Base-by-base conservation (phyloP, 768 basidiomycete genomes). In the Leucocoprinus birnbaumii region DNA sequence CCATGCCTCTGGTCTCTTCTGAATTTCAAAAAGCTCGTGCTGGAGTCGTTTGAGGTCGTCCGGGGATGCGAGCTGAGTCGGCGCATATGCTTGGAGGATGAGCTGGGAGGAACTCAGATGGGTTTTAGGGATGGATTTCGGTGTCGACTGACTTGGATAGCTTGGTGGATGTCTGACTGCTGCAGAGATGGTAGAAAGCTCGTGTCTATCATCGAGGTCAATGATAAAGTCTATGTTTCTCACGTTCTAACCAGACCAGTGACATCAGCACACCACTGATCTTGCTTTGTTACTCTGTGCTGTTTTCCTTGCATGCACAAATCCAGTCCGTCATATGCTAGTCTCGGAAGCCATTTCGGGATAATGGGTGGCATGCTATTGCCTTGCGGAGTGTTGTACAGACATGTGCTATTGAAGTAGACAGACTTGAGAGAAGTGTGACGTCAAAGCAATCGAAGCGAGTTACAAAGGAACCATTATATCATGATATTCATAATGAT, bases 1-100 rank as follows among this genome's bases (percentile, higher is more conserved):
- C 92, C 91, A 94, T 2, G 89, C 89, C 62, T 89, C 89, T 14
- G 80, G 84, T 49, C 77, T 73, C 62, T 86, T 88, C 68, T 91
- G 89, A 10, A 90, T 79, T 57, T 89, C 86, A 58, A 87, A 87
- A 3, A 90, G 78, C 56, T 89, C 86, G 51, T 82, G 82, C 62
- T 91, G 89, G 5, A 86, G 71, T 19, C 77, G 76, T 26, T 83
- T 82, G 52, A 88, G 78, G 21, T 80, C 76, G 21, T 86, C 85
- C 1, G 84, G 76, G 31, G 80, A 78, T 0, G 80, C 69, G 6
- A 67, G 64, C 38, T 71, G 67, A 18, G 77, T 73, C 16, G 73
- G 65, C 9, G 84, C 73, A 58, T 88, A 87, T 7, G 84, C 84
- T 63, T 83, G 81, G 58, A 82, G 82, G 59, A 90, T 88, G 58